Percentiles rank a stretch among this genome's conserved stretches.
Conservation (phyloP, 805 yeast species). For the Schizosaccharomyces japonicus region DNA sequence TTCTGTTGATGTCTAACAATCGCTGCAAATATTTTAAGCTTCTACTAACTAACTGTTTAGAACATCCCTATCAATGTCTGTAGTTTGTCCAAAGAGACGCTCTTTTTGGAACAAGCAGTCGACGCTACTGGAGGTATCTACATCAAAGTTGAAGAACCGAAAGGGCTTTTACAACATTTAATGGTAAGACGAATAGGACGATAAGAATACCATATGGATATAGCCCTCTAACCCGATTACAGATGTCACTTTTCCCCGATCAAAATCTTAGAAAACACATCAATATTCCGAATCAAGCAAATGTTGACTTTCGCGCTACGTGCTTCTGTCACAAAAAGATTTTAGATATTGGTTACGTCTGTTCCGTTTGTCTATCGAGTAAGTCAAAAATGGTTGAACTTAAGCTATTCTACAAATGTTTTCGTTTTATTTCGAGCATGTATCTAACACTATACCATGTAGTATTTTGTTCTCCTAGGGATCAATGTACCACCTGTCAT, state of each 20-base stretch:
- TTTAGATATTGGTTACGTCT: slow-evolving; percentile 81
- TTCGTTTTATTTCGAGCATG: neutral
- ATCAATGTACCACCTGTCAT: neutral
- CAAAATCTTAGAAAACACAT: slow-evolving; percentile 58
- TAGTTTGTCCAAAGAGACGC: slow-evolving; percentile 37
- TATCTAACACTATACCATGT: neutral
- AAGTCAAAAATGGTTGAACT: no score
- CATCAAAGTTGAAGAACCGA: slow-evolving; percentile 37
- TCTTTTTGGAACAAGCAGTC: slow-evolving; percentile 82
- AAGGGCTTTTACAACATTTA: slow-evolving; percentile 63
- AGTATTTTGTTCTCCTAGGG: slow-evolving; percentile 1
- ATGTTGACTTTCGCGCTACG: slow-evolving; percentile 83
- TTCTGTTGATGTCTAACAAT: no score
- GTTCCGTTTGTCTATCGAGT: slow-evolving; percentile 46
- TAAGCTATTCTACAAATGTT: no score
- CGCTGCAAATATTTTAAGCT: neutral
- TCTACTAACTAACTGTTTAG: slow-evolving; percentile 6
- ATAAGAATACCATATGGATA: neutral
- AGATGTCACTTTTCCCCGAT: slow-evolving; percentile 51
- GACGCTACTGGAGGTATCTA: slow-evolving; percentile 88
- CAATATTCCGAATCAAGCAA: slow-evolving; percentile 57
- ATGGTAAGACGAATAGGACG: slow-evolving; percentile 18
- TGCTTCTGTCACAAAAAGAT: slow-evolving; percentile 78
- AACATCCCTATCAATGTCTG: slow-evolving; percentile 77
- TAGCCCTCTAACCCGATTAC: no score